A percentile compares a stretch with the other conserved stretches of the same genome.
Conservation (phyloP, 2,329 filamentous ascomycete genomes). For the Coniochaeta hoffmannii region DNA sequence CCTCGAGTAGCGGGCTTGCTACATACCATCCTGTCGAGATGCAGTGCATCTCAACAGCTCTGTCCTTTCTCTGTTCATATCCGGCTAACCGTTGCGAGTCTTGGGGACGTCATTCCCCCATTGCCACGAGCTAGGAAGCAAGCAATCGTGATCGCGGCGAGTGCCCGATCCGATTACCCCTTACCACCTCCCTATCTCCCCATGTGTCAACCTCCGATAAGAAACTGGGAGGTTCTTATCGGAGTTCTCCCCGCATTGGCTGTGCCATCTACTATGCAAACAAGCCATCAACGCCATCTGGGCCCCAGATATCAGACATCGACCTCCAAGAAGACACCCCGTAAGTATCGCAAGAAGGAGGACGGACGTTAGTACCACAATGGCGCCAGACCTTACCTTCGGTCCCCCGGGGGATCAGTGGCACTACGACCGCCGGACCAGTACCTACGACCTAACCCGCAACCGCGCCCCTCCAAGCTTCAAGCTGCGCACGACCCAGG, state of each 20-base stretch:
- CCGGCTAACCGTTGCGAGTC: too few species aligned
- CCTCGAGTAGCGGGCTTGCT: too few species aligned
- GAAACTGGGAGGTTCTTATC: background rate
- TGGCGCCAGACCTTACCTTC: constrained; percentile 15
- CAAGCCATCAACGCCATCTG: background rate
- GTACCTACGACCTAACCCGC: constrained; percentile 22
- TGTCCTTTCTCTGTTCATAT: too few species aligned
- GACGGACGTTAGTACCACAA: too few species aligned
- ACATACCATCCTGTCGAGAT: too few species aligned
- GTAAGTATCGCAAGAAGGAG: background rate
- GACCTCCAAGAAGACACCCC: background rate
- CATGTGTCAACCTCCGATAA: background rate
- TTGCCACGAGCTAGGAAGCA: too few species aligned
- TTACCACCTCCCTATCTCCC: background rate
- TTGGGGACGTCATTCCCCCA: too few species aligned
- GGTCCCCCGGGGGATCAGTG: constrained; percentile 23
- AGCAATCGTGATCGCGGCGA: too few species aligned
- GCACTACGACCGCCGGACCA: constrained; percentile 18
- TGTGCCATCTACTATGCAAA: background rate
- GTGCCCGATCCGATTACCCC: too few species aligned
- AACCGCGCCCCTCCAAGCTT: background rate
- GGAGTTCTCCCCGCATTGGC: background rate
- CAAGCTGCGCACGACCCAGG: constrained; percentile 1
- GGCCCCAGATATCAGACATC: background rate
- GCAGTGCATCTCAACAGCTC: background rate